Conservation (phyloP, 1,139 yeast species). For the Hemisphaericaspora subhashii region DNA sequence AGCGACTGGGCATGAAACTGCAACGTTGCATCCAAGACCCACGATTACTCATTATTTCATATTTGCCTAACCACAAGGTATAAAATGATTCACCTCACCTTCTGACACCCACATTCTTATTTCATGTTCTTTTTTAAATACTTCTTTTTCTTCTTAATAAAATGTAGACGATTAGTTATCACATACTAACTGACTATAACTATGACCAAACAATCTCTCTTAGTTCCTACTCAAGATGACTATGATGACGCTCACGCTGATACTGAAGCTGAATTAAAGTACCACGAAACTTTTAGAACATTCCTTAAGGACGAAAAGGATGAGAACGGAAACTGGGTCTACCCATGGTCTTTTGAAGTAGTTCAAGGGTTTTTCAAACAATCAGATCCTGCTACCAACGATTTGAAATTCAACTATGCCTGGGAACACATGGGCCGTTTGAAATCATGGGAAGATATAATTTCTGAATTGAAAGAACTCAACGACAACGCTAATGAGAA, state of each 20-base stretch:
- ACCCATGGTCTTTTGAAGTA: conserved; percentile 48
- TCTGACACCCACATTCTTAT: too few species aligned
- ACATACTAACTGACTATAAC: neutral
- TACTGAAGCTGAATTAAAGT: conserved; percentile 12
- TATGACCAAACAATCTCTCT: conserved; percentile 25
- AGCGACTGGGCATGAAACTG: neutral
- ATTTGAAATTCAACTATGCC: conserved; percentile 47
- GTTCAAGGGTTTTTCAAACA: conserved; percentile 59
- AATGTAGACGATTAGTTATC: neutral
- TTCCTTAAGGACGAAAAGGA: conserved; percentile 16
- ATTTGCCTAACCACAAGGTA: too few species aligned
- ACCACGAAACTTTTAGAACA: conserved; percentile 10
- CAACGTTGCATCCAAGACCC: neutral
- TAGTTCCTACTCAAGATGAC: conserved; percentile 36
- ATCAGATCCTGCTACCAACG: conserved; percentile 48
- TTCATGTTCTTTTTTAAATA: too few species aligned
- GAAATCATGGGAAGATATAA: conserved; percentile 48
- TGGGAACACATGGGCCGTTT: conserved; percentile 49
- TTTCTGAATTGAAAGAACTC: conserved; percentile 33
- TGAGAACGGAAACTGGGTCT: conserved; percentile 18
- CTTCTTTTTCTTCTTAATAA: neutral
- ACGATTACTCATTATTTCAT: too few species aligned
- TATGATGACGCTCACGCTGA: conserved; percentile 37
- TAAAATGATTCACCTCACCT: neutral
- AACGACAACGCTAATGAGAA: conserved; percentile 35